Evolutionary conservation across 2,329 filamentous ascomycete species (phyloP).

Genomic region (Fusarium sp.): DNA sequence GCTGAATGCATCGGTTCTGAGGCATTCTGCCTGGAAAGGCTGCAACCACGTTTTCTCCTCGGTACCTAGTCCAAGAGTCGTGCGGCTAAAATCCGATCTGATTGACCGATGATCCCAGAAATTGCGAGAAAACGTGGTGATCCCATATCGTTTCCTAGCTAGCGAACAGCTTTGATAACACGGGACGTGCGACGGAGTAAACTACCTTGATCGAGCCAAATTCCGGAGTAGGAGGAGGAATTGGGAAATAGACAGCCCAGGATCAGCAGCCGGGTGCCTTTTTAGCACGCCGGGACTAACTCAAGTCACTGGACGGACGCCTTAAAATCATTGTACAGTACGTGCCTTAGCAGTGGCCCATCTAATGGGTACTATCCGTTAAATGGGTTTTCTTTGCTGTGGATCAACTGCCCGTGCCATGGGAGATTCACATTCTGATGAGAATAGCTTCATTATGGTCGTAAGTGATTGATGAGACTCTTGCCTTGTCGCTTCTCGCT

Average conservation of each 20-base stretch:
- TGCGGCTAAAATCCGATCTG: slow-evolving; percentile 16
- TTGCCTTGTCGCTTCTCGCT: neutral
- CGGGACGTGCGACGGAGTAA: slow-evolving; percentile 29
- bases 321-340: neutral
- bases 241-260: slow-evolving; percentile 21
- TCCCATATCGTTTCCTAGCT: slow-evolving; percentile 8
- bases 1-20: too few relatives aligned
- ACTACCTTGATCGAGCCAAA: slow-evolving; percentile 27
- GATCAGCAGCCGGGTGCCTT: slow-evolving; percentile 13
- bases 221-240: slow-evolving; percentile 22
- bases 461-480: neutral
- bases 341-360: too few relatives aligned
- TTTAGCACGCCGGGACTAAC: neutral
- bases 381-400: slow-evolving; percentile 4
- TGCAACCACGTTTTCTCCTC: slow-evolving; percentile 10
- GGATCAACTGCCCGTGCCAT: slow-evolving; percentile 29
- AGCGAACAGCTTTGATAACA: slow-evolving; percentile 19
- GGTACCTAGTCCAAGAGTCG: slow-evolving; percentile 4
- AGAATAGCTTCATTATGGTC: slow-evolving; percentile 11
- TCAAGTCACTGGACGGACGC: neutral
- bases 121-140: slow-evolving; percentile 31
- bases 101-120: slow-evolving; percentile 20
- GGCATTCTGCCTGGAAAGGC: slow-evolving; percentile 1
- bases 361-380: neutral
- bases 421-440: slow-evolving; percentile 16